A percentile compares a stretch with the other conserved stretches of the same genome.
These are phyloP conservation scores for Eucalyptus sp. DNA, from an alignment of 345 rosid genomes.

Conservation along the genomic window DNA sequence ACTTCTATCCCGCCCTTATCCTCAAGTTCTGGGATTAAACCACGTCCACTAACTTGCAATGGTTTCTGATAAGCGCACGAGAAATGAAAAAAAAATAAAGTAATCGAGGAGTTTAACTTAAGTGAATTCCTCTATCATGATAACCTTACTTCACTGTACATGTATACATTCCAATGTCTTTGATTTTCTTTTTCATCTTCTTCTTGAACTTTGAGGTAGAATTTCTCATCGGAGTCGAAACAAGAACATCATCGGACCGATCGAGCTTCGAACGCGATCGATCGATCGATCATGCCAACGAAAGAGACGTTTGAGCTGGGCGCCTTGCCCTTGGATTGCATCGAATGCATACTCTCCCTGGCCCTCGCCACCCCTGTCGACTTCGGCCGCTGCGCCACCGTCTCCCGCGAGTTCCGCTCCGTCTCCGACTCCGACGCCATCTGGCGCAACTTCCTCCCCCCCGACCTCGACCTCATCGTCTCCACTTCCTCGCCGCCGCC, in stretches of 20 bases:
- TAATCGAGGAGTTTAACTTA: too few species aligned
- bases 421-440: conserved; percentile 32
- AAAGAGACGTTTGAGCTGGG: not conserved
- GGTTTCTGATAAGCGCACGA: too few species aligned
- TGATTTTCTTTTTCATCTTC: too few species aligned
- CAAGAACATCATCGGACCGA: not conserved
- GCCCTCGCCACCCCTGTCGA: conserved; percentile 21
- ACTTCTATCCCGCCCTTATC: too few species aligned
- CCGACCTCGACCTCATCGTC: conserved; percentile 11
- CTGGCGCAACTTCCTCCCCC: conserved; percentile 40
- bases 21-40: too few species aligned
- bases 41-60: too few species aligned
- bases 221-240: too few species aligned
- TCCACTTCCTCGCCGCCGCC: not conserved
- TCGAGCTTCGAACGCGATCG: not conserved
- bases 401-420: conserved; percentile 18
- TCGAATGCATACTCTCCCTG: conserved; percentile 14
- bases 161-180: too few species aligned
- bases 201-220: too few species aligned
- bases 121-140: too few species aligned
- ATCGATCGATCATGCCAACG: not conserved
- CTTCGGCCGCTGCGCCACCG: conserved; percentile 15
- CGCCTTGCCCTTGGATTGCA: conserved; percentile 20
- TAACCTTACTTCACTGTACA: too few species aligned
- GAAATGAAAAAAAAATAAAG: too few species aligned